These are phyloP conservation scores for Mycocentrospora acerina DNA, from an alignment of 2,329 filamentous ascomycete species.

Conservation along the genomic window DNA sequence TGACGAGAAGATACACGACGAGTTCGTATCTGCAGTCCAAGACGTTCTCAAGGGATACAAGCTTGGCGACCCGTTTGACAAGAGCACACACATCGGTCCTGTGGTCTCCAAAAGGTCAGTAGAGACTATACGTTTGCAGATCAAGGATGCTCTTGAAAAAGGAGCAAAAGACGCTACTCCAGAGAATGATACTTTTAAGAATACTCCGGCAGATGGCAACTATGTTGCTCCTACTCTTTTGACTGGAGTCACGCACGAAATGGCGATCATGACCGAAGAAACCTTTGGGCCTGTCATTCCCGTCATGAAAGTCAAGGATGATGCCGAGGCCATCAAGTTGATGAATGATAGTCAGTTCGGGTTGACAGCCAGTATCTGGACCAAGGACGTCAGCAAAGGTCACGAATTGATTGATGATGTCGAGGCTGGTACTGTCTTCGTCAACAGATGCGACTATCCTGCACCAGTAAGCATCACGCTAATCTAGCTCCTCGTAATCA, in stretches of 20 bases:
- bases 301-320: slow-evolving; percentile 79
- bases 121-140: slow-evolving; percentile 73
- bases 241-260: slow-evolving; percentile 74
- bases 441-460: slow-evolving; percentile 91
- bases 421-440: slow-evolving; percentile 93
- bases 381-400: slow-evolving; percentile 76
- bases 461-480: slow-evolving; percentile 69
- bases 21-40: slow-evolving; percentile 77
- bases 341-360: slow-evolving; percentile 98
- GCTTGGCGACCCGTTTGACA: slow-evolving; percentile 83
- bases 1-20: slow-evolving; percentile 78
- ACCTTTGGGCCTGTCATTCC: slow-evolving; percentile 93
- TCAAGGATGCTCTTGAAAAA: slow-evolving; percentile 78
- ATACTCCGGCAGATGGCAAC: slow-evolving; percentile 75
- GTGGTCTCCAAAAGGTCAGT: slow-evolving; percentile 82
- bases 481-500: neutral
- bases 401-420: slow-evolving; percentile 76
- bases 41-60: slow-evolving; percentile 76
- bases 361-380: slow-evolving; percentile 96
- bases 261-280: slow-evolving; percentile 90
- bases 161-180: slow-evolving; percentile 85
- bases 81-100: slow-evolving; percentile 79
- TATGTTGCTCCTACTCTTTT: slow-evolving; percentile 86
- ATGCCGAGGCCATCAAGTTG: slow-evolving; percentile 75
- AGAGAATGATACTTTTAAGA: slow-evolving; percentile 73